Evolutionary conservation across 1,284 basidiomycete genomes (phyloP).

Genomic region (Ustilago bromivora): DNA sequence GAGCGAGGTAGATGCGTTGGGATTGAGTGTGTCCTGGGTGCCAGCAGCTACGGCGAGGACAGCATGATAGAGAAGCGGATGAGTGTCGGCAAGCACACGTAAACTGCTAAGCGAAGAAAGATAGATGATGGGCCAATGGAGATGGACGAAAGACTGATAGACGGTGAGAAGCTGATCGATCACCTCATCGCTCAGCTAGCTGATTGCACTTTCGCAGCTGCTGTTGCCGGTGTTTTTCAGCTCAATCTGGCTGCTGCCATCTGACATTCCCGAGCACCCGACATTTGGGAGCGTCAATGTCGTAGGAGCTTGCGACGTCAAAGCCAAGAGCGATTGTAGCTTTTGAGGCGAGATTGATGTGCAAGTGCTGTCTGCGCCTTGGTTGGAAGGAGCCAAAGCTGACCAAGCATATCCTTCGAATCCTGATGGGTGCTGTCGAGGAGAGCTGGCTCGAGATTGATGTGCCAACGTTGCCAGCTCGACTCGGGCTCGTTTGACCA

Average conservation of each 20-base stretch:
- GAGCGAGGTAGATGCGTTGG: not conserved
- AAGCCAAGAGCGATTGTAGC: not conserved
- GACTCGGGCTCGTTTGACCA: constrained; percentile 2
- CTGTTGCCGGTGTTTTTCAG: not conserved
- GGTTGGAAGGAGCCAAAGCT: not conserved
- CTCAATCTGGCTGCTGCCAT: not conserved
- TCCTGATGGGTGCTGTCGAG: not conserved
- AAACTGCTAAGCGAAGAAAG: constrained; percentile 21
- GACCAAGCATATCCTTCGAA: not conserved
- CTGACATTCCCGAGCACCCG: not conserved
- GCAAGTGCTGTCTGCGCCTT: not conserved
- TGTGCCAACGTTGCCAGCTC: constrained; percentile 4
- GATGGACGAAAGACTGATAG: constrained; percentile 30
- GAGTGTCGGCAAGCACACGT: constrained; percentile 1
- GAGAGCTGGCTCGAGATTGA: constrained; percentile 4
- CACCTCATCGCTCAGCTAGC: constrained; percentile 1
- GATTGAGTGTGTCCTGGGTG: constrained; percentile 8
- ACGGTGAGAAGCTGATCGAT: constrained; percentile 16
- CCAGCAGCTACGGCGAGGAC: constrained; percentile 23
- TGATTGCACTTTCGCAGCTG: not conserved
- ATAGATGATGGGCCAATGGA: constrained; percentile 38
- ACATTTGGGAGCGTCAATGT: not conserved
- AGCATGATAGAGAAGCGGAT: constrained; percentile 26
- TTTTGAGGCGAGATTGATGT: not conserved
- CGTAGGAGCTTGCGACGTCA: too few species aligned